Base-by-base conservation (phyloP, 2,329 filamentous ascomycete species). In the Fusarium sacchari region DNA sequence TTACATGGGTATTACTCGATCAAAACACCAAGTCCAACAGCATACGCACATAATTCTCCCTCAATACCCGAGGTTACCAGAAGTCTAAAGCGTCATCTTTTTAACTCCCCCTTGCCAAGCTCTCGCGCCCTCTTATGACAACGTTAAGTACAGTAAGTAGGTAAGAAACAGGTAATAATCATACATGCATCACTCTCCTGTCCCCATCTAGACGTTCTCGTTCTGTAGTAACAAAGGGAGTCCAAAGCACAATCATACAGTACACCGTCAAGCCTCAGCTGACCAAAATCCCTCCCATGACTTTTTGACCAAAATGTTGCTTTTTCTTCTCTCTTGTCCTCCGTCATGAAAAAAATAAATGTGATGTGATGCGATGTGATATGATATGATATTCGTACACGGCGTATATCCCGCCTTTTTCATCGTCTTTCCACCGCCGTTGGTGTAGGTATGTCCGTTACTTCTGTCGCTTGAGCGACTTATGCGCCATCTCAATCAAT, bases 401-500 rank as follows among this genome's bases (percentile, higher is more conserved):
- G 47, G 60, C 61, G 42, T 63, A 47, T 20, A 53, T 68, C 44
- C n/a, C 40, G 56, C 72, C 69, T 59, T 42, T 64, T 26, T 52
- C 49, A 22, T 42, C 49, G 14, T 39, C 24, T 13, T 5, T 26
- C 28, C 42, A 17, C 42, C 20, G 60, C 30, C 18, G 17, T 6
- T 30, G 13, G 3, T 30, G 44, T 26, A 43, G 36, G 28, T 24
- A 26, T 32, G n/a, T 18, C 30, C n/a, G 64, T 78, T 87, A 98
- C 83, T 97, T 98, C 81, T 94, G 89, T 79, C 96, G 89, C 83
- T 94, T 92, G 86, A 97, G 90, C 22, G 95, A 95, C 86, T 97
- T 98, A 77, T 92, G 89, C 76, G 95, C 97, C 94, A 98, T 98
- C 79, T 98, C 94, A 50, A 97, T 86, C 44, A 99, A 86, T 1